Conservation (phyloP, 2,329 filamentous ascomycete genomes). For the Arthrobotrys sphaeroides region DNA sequence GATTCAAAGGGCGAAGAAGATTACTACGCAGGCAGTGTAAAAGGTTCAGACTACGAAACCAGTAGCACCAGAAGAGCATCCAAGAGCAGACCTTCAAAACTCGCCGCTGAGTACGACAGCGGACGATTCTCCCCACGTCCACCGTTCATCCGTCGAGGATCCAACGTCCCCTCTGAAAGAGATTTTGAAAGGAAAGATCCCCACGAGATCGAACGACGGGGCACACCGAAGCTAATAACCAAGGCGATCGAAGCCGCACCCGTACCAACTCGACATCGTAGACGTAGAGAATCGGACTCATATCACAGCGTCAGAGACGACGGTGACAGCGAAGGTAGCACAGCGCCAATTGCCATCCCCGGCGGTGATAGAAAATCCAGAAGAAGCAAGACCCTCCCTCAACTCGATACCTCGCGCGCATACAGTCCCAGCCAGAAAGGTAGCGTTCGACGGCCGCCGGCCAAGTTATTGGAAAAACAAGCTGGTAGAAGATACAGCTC, state of each 20-base stretch:
- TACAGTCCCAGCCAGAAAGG: constrained; percentile 28
- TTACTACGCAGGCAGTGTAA: constrained; percentile 42
- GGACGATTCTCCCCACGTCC: constrained; percentile 46
- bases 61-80: constrained; percentile 16
- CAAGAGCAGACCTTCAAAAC: constrained; percentile 39
- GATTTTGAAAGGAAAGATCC: constrained; percentile 38
- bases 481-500: constrained; percentile 43
- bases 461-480: constrained; percentile 36
- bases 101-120: constrained; percentile 32
- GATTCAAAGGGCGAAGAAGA: constrained; percentile 49
- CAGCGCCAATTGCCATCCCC: constrained; percentile 45
- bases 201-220: constrained; percentile 35
- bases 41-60: constrained; percentile 49
- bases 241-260: constrained; percentile 52
- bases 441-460: constrained; percentile 24
- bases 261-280: constrained; percentile 33
- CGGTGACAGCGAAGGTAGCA: constrained; percentile 48
- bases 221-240: constrained; percentile 35
- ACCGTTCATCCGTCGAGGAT: constrained; percentile 40
- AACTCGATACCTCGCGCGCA: constrained; percentile 30
- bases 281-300: constrained; percentile 44
- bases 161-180: constrained; percentile 40
- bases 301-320: constrained; percentile 47
- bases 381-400: constrained; percentile 25
- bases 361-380: constrained; percentile 33